phyloP scores from a whole-genome alignment of 2,329 filamentous ascomycete species.

The Fusarium musae region DNA sequence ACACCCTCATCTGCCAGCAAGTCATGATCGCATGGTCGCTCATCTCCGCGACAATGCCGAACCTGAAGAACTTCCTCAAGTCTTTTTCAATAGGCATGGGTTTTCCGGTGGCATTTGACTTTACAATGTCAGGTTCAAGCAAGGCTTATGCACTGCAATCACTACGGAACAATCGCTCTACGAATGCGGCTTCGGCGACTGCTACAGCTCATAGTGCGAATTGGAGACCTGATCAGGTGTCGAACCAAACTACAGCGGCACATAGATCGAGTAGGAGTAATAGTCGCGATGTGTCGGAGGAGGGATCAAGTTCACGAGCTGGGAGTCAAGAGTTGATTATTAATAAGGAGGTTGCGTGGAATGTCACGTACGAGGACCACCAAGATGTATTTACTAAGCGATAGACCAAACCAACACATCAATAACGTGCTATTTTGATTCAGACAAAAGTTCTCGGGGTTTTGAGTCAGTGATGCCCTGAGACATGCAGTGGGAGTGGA shows the following conservation, averaged over 20 bases:
- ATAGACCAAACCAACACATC: not conserved
- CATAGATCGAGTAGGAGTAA: not conserved
- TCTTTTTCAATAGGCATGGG: constrained; percentile 39
- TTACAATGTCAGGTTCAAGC: constrained; percentile 4
- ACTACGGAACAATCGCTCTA: constrained; percentile 16
- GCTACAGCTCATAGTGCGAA: constrained; percentile 9
- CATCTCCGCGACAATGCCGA: constrained; percentile 34
- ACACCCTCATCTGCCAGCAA: constrained; percentile 28
- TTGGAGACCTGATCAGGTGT: constrained; percentile 31
- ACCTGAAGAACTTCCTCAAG: constrained; percentile 38
- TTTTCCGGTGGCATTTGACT: constrained; percentile 29
- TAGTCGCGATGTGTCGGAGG: constrained; percentile 21
- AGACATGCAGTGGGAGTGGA: not conserved
- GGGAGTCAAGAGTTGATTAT: constrained; percentile 40
- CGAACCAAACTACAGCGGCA: not conserved
- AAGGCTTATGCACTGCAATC: constrained; percentile 31
- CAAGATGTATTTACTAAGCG: not conserved
- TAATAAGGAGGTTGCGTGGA: constrained; percentile 33
- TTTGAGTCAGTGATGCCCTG: not conserved
- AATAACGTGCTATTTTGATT: not conserved
- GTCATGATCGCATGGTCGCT: constrained; percentile 35
- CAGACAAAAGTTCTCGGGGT: not conserved
- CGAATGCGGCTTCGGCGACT: constrained; percentile 3
- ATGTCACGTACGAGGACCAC: constrained; percentile 24
- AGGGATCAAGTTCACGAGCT: constrained; percentile 19